These are phyloP conservation scores for Taiozyma sp. DNA, from an alignment of 1,139 yeast species.

Conservation along the genomic window DNA sequence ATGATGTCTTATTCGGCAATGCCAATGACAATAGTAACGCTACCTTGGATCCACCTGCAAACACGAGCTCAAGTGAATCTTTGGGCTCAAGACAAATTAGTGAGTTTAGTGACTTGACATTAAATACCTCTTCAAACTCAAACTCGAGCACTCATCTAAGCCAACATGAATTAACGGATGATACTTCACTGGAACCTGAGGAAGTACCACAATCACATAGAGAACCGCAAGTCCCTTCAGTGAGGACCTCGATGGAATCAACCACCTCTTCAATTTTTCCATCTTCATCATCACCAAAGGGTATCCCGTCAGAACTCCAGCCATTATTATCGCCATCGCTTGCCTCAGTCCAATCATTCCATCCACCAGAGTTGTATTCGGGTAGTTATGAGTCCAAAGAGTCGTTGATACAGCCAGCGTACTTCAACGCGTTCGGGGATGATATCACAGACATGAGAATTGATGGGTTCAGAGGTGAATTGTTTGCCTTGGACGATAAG, in stretches of 20 bases:
- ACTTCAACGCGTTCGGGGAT: background rate
- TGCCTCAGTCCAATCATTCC: background rate
- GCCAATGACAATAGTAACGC: background rate
- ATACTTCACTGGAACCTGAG: background rate
- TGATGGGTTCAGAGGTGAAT: background rate
- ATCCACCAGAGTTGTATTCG: background rate
- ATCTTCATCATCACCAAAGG: background rate
- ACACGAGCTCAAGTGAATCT: background rate
- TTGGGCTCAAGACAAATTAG: background rate
- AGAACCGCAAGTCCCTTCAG: background rate
- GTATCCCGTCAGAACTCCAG: background rate
- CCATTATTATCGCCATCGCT: background rate
- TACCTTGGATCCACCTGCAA: background rate
- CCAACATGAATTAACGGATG: background rate
- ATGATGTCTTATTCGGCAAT: conserved; percentile 1
- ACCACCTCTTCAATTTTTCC: background rate
- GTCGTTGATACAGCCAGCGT: background rate
- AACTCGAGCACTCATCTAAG: background rate
- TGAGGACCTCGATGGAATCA: background rate
- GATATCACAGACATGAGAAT: background rate
- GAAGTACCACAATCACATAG: background rate
- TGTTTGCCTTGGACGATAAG: background rate
- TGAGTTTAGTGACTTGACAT: background rate
- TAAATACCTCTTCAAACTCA: background rate
- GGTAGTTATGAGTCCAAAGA: background rate